Base-by-base conservation (phyloP, 805 yeast genomes). In the Metschnikowia chrysomelidarum region DNA sequence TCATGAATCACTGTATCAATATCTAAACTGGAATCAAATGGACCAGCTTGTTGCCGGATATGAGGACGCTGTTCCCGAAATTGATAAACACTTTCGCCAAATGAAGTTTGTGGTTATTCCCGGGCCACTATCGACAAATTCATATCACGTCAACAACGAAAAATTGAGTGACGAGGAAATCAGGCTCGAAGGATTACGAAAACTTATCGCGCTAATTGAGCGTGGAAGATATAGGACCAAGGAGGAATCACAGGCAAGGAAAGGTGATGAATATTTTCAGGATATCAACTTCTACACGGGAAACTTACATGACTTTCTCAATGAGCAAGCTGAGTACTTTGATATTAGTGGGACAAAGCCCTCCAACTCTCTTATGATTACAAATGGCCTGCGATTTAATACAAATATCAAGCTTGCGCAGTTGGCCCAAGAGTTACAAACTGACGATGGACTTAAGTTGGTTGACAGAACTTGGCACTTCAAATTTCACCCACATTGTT, bases 31-130 rank as follows among this genome's bases (percentile, higher is more conserved):
- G 98, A 89, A 89, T 49, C 83, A 80, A 43, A 70, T 89, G 47
- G 99, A 93, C 62, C 96, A 87, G 52, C 75, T 76, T 16, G 58
- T 89, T n/a, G 95, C 97, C 0, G 98, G 98, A 0, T 85, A 82
- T 54, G 88, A 82, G 19, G 96, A 87, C 46, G 75, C 78, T 1
- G 62, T 77, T 37, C 77, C 78, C 9, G 76, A 71, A 12, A 73
- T 71, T 8, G 67, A 70, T 39, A 73, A 71, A 38, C 70, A 72
- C 21, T 67, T 72, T 46, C 83, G 78, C 54, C 70, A 83, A 46
- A 75, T 89, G 56, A 82, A 94, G 52, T 87, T 88, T 61, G 97
- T 88, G 3, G 70, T 93, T 2, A 64, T 89, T 33, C 96, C 97
- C 0, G 64, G 87, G 0, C 83, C 76, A n/a, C 68, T 81, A 13